Base-by-base conservation (phyloP, 441 rosid species). In the Erysimum cheiri region DNA sequence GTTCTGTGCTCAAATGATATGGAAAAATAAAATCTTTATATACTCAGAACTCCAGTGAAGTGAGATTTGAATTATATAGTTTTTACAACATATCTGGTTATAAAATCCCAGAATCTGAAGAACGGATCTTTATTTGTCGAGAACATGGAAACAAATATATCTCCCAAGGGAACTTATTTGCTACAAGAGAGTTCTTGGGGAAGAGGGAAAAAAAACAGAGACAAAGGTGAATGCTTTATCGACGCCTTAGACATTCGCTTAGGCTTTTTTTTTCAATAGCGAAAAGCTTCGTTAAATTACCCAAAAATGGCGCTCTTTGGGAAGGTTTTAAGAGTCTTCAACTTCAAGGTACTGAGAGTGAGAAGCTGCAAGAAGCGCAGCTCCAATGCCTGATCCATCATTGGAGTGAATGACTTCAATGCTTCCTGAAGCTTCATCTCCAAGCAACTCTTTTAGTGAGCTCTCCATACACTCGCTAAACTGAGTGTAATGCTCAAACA, bases 361-460 rank as follows among this genome's bases (percentile, higher is more conserved):
- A 5, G 98, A 90, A n/a, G 99, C 99, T 0, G 95, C 93, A 12
- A 95, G 87, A 50, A 95, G 82, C 3, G 97, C 94, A 6, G 98
- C 99, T 59, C 99, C 99, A 22, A 92, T 82, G 48, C 99, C 99
- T 0, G 96, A 95, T 29, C 99, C 98, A n/a, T 95, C 98, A 24
- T 85, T 88, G 0, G 97, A 87, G 54, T 59, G 98, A 71, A 71
- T 83, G 3, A 89, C 65, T 29, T 67, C 74, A 3, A 87, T 39
- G 44, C 53, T 84, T 59, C 81, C 86, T 4, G 88, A 78, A 4
- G 80, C 88, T 64, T 84, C 90, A 13, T 85, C 83, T 55, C 98
- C 98, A 1, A 95, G 84, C 64, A 95, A 75, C 83, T 92, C 98
- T 75, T 74, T 83, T 29, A 95, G 67, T 22, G 96, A 75, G 78